Conservation (phyloP, 805 yeast species). For the Candida takata region DNA sequence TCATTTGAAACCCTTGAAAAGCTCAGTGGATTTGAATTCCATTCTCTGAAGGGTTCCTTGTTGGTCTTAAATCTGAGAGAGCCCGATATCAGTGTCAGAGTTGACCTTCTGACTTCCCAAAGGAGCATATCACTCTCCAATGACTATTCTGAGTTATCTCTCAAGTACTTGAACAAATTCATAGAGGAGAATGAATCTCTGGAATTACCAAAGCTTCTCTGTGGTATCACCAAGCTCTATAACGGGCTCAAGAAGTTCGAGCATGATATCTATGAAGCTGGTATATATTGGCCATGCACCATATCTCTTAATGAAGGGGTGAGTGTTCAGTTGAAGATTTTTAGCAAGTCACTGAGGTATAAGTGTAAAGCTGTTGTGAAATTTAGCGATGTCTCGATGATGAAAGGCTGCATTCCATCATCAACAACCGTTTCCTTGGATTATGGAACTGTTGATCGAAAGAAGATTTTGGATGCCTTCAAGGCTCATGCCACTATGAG, state of each 20-base stretch:
- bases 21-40: slow-evolving; percentile 11
- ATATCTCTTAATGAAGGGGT: slow-evolving; percentile 5
- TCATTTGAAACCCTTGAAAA: slow-evolving; percentile 10
- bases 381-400: slow-evolving; percentile 10
- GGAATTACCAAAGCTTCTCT: slow-evolving; percentile 4
- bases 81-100: slow-evolving; percentile 5
- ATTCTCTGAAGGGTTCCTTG: slow-evolving; percentile 6
- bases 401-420: slow-evolving; percentile 2
- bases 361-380: slow-evolving; percentile 11
- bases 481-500: slow-evolving; percentile 4
- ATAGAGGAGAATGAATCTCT: neutral
- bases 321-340: slow-evolving; percentile 10
- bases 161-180: slow-evolving; percentile 7
- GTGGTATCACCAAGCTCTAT: slow-evolving; percentile 4
- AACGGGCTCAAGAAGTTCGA: slow-evolving; percentile 7
- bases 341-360: slow-evolving; percentile 14
- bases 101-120: slow-evolving; percentile 5
- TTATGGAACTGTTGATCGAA: slow-evolving; percentile 13
- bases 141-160: neutral
- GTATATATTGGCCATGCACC: slow-evolving; percentile 11
- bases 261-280: slow-evolving; percentile 13
- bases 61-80: slow-evolving; percentile 5
- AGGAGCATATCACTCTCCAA: neutral
- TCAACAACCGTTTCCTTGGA: slow-evolving; percentile 4
- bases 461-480: slow-evolving; percentile 9